A percentile compares a stretch with the other conserved stretches of the same genome.
Evolutionary conservation across 495 filamentous ascomycete genomes (phyloP).

Genomic region (Geoglossum glabrum): DNA sequence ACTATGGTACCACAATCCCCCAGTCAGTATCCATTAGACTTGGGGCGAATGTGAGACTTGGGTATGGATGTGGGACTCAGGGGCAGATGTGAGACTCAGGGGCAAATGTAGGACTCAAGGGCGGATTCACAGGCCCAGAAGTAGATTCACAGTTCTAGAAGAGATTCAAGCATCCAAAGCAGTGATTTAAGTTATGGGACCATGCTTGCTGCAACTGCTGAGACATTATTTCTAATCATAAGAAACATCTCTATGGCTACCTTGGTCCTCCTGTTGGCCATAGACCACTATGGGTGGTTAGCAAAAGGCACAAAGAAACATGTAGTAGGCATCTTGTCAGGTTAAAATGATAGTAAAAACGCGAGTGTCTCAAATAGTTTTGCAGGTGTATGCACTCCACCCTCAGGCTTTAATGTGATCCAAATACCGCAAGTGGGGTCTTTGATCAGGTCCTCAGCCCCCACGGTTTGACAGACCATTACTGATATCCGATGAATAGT

Average conservation of each 20-base stretch:
- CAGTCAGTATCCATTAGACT: too few relatives aligned
- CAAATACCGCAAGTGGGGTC: not conserved
- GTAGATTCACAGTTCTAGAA: too few relatives aligned
- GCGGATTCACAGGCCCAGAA: too few relatives aligned
- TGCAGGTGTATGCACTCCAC: slow-evolving; percentile 42
- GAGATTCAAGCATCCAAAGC: too few relatives aligned
- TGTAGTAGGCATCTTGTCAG: slow-evolving; percentile 86
- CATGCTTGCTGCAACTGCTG: slow-evolving; percentile 89
- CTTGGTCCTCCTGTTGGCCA: slow-evolving; percentile 89
- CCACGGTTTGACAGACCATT: not conserved
- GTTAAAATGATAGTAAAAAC: slow-evolving; percentile 85
- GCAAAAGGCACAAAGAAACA: slow-evolving; percentile 80
- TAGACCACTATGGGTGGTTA: slow-evolving; percentile 93
- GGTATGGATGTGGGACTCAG: too few relatives aligned
- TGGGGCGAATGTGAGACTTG: too few relatives aligned
- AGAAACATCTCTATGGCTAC: slow-evolving; percentile 92
- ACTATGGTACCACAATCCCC: too few relatives aligned
- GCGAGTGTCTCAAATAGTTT: slow-evolving; percentile 98
- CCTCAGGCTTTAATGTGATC: not conserved
- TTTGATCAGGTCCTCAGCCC: not conserved
- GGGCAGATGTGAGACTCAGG: too few relatives aligned
- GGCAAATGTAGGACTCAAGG: too few relatives aligned
- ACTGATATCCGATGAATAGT: slow-evolving; percentile 31
- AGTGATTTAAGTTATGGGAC: too few relatives aligned
- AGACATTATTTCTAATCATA: slow-evolving; percentile 79